Conservation (phyloP, 2,329 filamentous ascomycete genomes). For the Fusarium napiforme region DNA sequence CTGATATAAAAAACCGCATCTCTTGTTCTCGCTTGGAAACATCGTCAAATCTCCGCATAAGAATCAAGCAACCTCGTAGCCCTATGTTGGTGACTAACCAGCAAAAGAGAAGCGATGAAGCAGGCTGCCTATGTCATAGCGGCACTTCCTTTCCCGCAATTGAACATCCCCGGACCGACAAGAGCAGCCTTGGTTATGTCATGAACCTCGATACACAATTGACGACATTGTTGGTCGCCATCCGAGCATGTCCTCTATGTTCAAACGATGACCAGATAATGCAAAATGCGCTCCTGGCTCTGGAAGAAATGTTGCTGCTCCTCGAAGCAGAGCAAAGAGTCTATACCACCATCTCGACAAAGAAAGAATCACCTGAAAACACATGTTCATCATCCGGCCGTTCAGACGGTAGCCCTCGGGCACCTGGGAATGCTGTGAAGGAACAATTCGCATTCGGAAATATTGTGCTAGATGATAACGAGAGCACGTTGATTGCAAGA, state of each 20-base stretch:
- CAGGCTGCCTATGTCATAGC: not conserved
- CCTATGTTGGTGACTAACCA: not conserved
- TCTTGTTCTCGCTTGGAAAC: not conserved
- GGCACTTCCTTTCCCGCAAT: not conserved
- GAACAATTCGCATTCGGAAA: not conserved
- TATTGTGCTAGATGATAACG: not conserved
- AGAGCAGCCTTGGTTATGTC: not conserved
- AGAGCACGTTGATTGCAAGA: not conserved
- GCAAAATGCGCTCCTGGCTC: not conserved
- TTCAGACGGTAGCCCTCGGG: accelerated
- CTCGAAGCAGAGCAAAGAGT: not conserved
- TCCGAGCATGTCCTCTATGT: not conserved
- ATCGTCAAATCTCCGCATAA: accelerated
- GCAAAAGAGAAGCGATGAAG: no score
- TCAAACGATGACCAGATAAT: not conserved
- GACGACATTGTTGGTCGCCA: not conserved
- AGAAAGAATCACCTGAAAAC: no score
- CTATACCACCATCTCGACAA: not conserved
- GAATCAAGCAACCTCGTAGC: not conserved
- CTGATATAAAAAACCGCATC: accelerated
- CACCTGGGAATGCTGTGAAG: accelerated
- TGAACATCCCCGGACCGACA: accelerated
- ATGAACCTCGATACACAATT: not conserved
- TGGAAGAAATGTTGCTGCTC: not conserved
- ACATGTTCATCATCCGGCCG: accelerated